Conservation (phyloP, 1,284 basidiomycete genomes). For the Phlebopus sp. region DNA sequence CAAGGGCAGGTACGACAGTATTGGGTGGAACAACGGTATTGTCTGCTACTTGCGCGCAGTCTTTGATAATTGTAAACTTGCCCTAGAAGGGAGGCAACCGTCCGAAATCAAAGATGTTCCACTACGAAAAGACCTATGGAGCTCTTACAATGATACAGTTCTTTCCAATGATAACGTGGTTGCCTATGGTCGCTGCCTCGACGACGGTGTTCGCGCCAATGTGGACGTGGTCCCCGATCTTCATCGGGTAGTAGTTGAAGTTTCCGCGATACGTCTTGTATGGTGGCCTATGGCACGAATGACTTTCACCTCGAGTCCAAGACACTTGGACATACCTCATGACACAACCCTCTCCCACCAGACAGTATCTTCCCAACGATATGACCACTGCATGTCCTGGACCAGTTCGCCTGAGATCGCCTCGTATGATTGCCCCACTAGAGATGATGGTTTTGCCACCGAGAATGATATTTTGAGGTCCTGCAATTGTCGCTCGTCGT, state of each 20-base stretch:
- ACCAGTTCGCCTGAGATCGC: conserved; percentile 81
- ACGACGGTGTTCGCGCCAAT: conserved; percentile 87
- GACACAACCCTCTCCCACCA: conserved; percentile 85
- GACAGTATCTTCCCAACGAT: conserved; percentile 88
- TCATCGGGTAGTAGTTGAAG: conserved; percentile 98
- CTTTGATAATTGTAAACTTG: conserved; percentile 96
- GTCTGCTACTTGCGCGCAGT: conserved; percentile 87
- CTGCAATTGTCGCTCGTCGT: conserved; percentile 87
- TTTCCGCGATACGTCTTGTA: conserved; percentile 88
- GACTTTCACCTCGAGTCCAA: not conserved
- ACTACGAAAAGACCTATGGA: conserved; percentile 9
- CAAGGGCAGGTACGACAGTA: conserved; percentile 87
- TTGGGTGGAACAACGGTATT: conserved; percentile 89
- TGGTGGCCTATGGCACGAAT: conserved; percentile 54
- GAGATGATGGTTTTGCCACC: conserved; percentile 97
- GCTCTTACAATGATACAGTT: conserved; percentile 85
- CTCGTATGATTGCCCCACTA: conserved; percentile 82
- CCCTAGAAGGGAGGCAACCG: conserved; percentile 57
- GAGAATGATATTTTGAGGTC: conserved; percentile 95
- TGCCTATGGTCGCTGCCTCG: conserved; percentile 94
- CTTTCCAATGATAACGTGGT: conserved; percentile 92
- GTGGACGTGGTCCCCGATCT: conserved; percentile 92
- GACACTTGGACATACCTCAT: conserved; percentile 58
- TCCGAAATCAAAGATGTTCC: not conserved
- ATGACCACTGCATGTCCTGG: conserved; percentile 91